Conservation (phyloP, 148 eudicot genomes). For the Cornus florida region DNA sequence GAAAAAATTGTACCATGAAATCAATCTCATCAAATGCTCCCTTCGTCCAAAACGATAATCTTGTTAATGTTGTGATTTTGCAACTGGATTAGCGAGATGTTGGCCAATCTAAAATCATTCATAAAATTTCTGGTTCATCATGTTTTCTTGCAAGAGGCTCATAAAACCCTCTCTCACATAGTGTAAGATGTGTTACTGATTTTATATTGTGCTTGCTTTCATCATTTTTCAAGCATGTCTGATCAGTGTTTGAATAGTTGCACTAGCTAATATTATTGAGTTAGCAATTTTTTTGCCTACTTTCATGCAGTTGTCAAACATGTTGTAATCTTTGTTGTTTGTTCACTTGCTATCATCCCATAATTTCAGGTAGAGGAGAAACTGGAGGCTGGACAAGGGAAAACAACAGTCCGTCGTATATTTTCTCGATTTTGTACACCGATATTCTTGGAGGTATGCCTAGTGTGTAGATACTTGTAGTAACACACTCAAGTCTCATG, state of each 20-base stretch:
- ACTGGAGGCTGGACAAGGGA: slow-evolving; percentile 93
- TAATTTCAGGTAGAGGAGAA: slow-evolving; percentile 86
- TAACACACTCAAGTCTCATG: neutral
- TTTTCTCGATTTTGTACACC: slow-evolving; percentile 93
- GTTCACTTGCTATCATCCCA: no score
- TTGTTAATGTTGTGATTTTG: neutral
- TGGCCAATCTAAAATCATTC: neutral
- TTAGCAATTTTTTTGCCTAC: neutral
- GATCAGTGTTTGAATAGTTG: neutral
- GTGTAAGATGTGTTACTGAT: neutral
- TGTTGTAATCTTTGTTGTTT: neutral
- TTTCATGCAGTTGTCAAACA: neutral
- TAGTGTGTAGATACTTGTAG: neutral
- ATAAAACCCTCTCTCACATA: neutral
- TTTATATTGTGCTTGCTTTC: neutral
- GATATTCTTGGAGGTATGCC: slow-evolving; percentile 82
- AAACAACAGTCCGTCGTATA: slow-evolving; percentile 69
- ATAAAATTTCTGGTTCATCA: neutral
- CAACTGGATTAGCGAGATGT: neutral
- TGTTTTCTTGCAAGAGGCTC: neutral
- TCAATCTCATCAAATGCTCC: no score
- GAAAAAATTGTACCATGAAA: no score
- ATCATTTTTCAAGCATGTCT: neutral
- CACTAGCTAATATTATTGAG: neutral
- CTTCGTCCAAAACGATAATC: no score